phyloP scores from a whole-genome alignment of 345 rosid species.

The Eutrema japonicum region DNA sequence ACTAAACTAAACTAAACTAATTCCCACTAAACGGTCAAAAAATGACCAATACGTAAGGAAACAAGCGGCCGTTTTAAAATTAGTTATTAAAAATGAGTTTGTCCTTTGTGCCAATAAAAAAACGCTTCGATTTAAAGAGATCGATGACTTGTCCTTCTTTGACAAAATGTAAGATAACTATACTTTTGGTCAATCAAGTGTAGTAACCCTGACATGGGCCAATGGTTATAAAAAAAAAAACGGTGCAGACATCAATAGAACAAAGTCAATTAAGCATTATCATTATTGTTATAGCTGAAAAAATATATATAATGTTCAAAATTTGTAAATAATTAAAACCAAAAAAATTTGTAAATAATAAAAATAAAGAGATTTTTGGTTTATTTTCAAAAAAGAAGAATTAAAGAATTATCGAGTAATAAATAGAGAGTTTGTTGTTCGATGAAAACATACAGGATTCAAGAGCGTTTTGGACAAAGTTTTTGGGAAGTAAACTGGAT shows the following conservation, averaged over 20 bases:
- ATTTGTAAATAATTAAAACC: no score
- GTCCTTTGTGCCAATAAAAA: not conserved
- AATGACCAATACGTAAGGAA: slow-evolving; percentile 36
- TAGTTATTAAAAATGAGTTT: slow-evolving; percentile 25
- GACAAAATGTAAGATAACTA: slow-evolving; percentile 30
- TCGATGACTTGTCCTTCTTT: slow-evolving; percentile 28
- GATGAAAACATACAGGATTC: no score
- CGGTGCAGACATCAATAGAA: not conserved
- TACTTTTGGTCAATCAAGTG: slow-evolving; percentile 27
- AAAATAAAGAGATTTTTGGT: no score
- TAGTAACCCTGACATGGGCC: slow-evolving; percentile 16
- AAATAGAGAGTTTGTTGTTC: no score
- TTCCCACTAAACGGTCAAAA: slow-evolving; percentile 38
- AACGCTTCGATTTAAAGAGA: slow-evolving; percentile 26
- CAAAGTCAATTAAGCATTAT: slow-evolving; percentile 27
- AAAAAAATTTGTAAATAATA: no score
- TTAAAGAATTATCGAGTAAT: no score
- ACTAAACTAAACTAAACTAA: not conserved
- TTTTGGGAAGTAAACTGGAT: no score
- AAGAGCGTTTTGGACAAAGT: no score
- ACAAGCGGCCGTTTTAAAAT: slow-evolving; percentile 32
- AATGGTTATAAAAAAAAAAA: slow-evolving; percentile 11
- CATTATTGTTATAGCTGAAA: not conserved
- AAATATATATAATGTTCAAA: no score
- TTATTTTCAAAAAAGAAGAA: no score